These are phyloP conservation scores for Leccinum broughii DNA, from an alignment of 768 basidiomycete genomes.

Conservation along the genomic window DNA sequence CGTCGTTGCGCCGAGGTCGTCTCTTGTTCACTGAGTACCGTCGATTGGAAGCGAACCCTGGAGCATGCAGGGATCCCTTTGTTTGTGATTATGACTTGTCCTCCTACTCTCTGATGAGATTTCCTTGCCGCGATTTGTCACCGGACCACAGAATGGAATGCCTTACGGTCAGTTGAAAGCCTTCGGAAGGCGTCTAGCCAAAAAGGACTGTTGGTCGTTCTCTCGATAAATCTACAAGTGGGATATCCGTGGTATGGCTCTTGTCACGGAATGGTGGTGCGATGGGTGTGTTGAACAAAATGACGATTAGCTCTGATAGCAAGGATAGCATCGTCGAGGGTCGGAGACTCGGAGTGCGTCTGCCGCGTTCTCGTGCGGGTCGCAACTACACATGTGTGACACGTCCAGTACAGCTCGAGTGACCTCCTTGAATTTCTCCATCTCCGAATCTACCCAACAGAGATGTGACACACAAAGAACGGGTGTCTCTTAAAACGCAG, in stretches of 20 bases:
- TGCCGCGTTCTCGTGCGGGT: slow-evolving; percentile 4
- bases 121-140: slow-evolving; percentile 9
- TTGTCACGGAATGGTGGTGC: slow-evolving; percentile 3
- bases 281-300: slow-evolving; percentile 29
- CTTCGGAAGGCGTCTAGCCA: slow-evolving; percentile 7
- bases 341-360: neutral
- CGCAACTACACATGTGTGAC: neutral
- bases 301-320: slow-evolving; percentile 12
- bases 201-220: neutral
- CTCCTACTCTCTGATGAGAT: slow-evolving; percentile 7
- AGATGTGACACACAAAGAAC: neutral
- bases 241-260: slow-evolving; percentile 8
- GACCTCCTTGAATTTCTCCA: neutral
- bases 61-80: neutral
- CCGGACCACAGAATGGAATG: neutral
- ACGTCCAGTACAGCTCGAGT: slow-evolving; percentile 1
- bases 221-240: slow-evolving; percentile 21
- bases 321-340: slow-evolving; percentile 13
- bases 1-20: too few relatives aligned
- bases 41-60: neutral
- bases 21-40: too few relatives aligned
- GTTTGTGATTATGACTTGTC: slow-evolving; percentile 6
- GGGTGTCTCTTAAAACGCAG: neutral
- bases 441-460: neutral
- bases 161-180: slow-evolving; percentile 18